Conservation (phyloP, 192 early-diverging fungal genomes). For the Dispira simplex region DNA sequence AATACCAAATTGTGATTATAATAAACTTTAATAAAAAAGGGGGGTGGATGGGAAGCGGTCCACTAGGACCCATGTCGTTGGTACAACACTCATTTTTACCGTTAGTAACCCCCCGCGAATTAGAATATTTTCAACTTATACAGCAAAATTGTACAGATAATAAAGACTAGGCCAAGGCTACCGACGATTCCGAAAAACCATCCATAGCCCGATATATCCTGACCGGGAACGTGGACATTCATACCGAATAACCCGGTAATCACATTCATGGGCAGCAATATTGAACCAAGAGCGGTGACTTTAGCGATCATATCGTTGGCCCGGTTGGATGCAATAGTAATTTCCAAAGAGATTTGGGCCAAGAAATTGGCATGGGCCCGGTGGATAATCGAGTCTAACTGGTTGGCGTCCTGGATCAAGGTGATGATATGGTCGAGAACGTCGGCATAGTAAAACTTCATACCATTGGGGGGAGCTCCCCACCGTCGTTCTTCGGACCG, state of each 20-base stretch:
- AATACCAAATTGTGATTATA: no score
- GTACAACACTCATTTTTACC: no score
- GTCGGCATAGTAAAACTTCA: slow-evolving; percentile 16
- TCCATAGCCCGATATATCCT: slow-evolving; percentile 24
- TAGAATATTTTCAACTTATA: slow-evolving; percentile 1
- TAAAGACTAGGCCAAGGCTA: slow-evolving; percentile 18
- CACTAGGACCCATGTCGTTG: no score
- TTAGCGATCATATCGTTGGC: slow-evolving; percentile 31
- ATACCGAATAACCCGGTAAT: slow-evolving; percentile 46
- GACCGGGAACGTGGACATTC: slow-evolving; percentile 46
- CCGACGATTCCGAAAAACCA: slow-evolving; percentile 42
- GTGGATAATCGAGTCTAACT: slow-evolving; percentile 58
- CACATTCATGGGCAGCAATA: slow-evolving; percentile 42
- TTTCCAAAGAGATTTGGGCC: slow-evolving; percentile 60
- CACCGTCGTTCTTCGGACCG: slow-evolving; percentile 22
- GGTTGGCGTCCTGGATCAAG: slow-evolving; percentile 43
- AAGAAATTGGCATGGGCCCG: slow-evolving; percentile 68
- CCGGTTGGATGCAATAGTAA: slow-evolving; percentile 36
- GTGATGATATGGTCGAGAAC: slow-evolving; percentile 48
- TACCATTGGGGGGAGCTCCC: slow-evolving; percentile 11
- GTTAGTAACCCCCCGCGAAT: neutral
- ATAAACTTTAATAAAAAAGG: no score
- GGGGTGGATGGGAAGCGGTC: no score
- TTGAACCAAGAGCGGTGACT: slow-evolving; percentile 31
- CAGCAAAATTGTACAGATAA: slow-evolving; percentile 14